Percentiles rank a stretch among this genome's conserved stretches.
These are phyloP conservation scores for Aspergillus uvarum DNA, from an alignment of 2,329 filamentous ascomycete genomes.

Conservation along the genomic window DNA sequence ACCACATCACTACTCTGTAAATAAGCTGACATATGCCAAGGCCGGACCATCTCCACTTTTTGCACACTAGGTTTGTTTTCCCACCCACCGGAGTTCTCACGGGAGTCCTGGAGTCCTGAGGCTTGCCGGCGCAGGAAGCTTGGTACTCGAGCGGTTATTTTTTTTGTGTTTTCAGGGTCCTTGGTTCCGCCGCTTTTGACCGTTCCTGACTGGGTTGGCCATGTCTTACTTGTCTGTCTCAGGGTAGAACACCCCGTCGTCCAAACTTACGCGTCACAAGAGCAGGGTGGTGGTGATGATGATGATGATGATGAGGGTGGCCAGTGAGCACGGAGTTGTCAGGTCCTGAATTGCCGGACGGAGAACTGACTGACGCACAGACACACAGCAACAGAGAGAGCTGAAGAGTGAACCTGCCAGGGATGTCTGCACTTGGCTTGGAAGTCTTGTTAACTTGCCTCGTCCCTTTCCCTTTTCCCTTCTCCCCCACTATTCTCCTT, in stretches of 20 bases:
- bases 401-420: background rate
- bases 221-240: background rate
- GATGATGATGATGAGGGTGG: too few species aligned
- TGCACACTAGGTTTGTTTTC: slow-evolving; percentile 5
- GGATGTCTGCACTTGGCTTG: background rate
- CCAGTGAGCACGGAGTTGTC: background rate
- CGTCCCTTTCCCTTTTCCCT: background rate
- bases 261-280: background rate
- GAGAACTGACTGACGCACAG: background rate
- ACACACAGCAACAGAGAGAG: background rate
- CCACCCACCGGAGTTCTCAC: background rate
- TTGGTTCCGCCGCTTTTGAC: background rate
- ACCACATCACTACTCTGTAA: background rate
- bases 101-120: background rate
- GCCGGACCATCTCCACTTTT: background rate
- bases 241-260: background rate
- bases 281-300: too few species aligned
- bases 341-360: background rate
- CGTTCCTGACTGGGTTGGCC: background rate
- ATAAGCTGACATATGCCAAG: slow-evolving; percentile 2
- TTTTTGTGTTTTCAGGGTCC: slow-evolving; percentile 1
- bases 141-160: background rate
- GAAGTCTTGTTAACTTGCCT: background rate
- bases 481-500: background rate
- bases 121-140: slow-evolving; percentile 8